These are phyloP conservation scores for Phaffomyces antillensis DNA, from an alignment of 805 yeast genomes.

Conservation along the genomic window DNA sequence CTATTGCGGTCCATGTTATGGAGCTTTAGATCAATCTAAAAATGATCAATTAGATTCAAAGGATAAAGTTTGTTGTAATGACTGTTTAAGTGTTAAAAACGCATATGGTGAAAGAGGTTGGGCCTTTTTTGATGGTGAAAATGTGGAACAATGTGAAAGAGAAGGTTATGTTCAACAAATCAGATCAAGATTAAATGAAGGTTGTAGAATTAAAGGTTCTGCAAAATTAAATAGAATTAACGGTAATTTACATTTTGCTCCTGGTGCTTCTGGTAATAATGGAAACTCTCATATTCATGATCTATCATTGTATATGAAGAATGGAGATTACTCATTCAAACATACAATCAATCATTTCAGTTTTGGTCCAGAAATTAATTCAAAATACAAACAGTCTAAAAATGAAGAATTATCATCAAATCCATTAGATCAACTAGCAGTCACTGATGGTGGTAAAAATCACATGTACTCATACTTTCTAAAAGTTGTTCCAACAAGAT, in stretches of 20 bases:
- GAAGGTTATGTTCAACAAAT: slow-evolving; percentile 76
- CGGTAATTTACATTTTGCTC: slow-evolving; percentile 93
- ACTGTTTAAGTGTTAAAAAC: slow-evolving; percentile 70
- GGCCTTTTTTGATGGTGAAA: slow-evolving; percentile 86
- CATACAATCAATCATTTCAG: slow-evolving; percentile 76
- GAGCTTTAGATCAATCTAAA: slow-evolving; percentile 56
- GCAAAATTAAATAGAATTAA: slow-evolving; percentile 77
- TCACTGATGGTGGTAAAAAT: slow-evolving; percentile 37
- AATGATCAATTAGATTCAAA: slow-evolving; percentile 32
- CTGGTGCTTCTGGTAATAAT: slow-evolving; percentile 69
- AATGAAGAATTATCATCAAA: slow-evolving; percentile 39
- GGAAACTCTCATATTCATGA: slow-evolving; percentile 76
- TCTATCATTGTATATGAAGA: slow-evolving; percentile 57
- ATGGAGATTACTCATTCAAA: slow-evolving; percentile 58
- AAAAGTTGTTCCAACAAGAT: slow-evolving; percentile 87
- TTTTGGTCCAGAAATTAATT: slow-evolving; percentile 59
- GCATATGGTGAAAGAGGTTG: slow-evolving; percentile 77
- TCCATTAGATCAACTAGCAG: slow-evolving; percentile 57
- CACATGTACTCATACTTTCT: slow-evolving; percentile 72
- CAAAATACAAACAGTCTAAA: slow-evolving; percentile 13
- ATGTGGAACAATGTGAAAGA: slow-evolving; percentile 82
- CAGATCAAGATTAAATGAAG: slow-evolving; percentile 60
- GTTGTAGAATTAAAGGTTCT: slow-evolving; percentile 80
- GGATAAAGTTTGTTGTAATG: slow-evolving; percentile 66
- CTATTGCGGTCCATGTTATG: slow-evolving; percentile 89